Evolutionary conservation across 1,139 yeast genomes (phyloP).

Genomic region (Zhuliangozyma blackwelliae): DNA sequence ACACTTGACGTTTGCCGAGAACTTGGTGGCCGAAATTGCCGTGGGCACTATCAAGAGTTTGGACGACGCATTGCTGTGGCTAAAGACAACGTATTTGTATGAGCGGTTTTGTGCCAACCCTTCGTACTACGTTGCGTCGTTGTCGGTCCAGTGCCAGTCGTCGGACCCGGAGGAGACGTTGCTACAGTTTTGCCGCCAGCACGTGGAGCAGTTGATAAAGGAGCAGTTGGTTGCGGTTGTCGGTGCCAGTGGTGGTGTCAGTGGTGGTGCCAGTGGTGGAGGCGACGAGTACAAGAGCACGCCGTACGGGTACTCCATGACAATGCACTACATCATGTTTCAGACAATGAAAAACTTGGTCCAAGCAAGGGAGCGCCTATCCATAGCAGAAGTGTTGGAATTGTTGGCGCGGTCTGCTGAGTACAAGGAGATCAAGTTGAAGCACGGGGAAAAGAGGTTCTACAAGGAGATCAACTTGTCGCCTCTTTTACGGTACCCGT

Average conservation of each 20-base stretch:
- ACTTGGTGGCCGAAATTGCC: slow-evolving; percentile 47
- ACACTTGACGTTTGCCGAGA: slow-evolving; percentile 41
- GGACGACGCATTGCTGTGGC: slow-evolving; percentile 45
- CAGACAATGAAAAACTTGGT: slow-evolving; percentile 37
- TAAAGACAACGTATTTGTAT: slow-evolving; percentile 49
- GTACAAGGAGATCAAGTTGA: slow-evolving; percentile 32
- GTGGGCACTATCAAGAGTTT: slow-evolving; percentile 35
- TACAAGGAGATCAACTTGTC: slow-evolving; percentile 37
- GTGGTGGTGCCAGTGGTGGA: too few relatives aligned
- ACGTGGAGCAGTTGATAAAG: slow-evolving; percentile 22
- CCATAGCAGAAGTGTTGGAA: slow-evolving; percentile 19
- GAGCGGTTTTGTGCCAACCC: slow-evolving; percentile 40
- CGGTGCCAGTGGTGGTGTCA: not conserved
- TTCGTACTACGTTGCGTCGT: slow-evolving; percentile 21
- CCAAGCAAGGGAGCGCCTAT: slow-evolving; percentile 6
- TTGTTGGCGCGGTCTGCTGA: slow-evolving; percentile 33
- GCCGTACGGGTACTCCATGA: slow-evolving; percentile 41
- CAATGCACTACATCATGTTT: slow-evolving; percentile 40
- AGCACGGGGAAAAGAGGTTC: slow-evolving; percentile 39
- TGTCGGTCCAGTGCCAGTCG: slow-evolving; percentile 7
- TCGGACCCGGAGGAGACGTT: slow-evolving; percentile 21
- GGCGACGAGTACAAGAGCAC: slow-evolving; percentile 20
- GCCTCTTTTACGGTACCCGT: slow-evolving; percentile 29
- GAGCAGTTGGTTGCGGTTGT: slow-evolving; percentile 16
- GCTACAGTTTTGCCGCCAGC: slow-evolving; percentile 21